These are phyloP conservation scores for Pichia sp. DNA, from an alignment of 1,139 yeast genomes.

Conservation along the genomic window DNA sequence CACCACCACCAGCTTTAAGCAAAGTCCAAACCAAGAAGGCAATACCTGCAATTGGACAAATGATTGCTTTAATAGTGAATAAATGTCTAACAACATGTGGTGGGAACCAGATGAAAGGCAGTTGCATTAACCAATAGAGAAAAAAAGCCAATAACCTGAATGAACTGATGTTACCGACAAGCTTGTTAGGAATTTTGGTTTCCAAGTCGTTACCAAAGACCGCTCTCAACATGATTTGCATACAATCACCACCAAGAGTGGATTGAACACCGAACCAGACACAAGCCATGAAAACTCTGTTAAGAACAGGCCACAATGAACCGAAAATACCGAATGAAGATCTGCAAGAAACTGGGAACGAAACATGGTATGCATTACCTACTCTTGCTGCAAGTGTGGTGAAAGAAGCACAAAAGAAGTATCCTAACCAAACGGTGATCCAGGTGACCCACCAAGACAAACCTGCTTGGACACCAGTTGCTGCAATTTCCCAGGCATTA, in stretches of 20 bases:
- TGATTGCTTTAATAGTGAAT: slow-evolving; percentile 31
- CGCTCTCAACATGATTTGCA: slow-evolving; percentile 27
- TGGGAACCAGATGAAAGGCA: slow-evolving; percentile 27
- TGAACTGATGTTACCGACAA: slow-evolving; percentile 34
- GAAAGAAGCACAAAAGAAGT: slow-evolving; percentile 13
- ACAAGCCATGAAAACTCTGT: slow-evolving; percentile 33
- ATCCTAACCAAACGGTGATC: slow-evolving; percentile 15
- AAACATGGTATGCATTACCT: slow-evolving; percentile 18
- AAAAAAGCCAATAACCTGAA: slow-evolving; percentile 35
- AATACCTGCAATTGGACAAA: slow-evolving; percentile 35
- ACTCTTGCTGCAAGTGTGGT: slow-evolving; percentile 16
- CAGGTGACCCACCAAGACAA: slow-evolving; percentile 16
- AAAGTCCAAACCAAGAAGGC: slow-evolving; percentile 28
- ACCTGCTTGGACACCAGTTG: slow-evolving; percentile 15
- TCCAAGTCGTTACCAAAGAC: slow-evolving; percentile 15
- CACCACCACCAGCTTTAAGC: slow-evolving; percentile 32
- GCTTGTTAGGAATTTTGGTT: slow-evolving; percentile 22
- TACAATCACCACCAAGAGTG: slow-evolving; percentile 22
- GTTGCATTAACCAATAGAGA: slow-evolving; percentile 32
- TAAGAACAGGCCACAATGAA: slow-evolving; percentile 32
- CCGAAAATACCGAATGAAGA: slow-evolving; percentile 23
- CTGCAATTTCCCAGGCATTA: slow-evolving; percentile 29
- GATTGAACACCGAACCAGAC: slow-evolving; percentile 31
- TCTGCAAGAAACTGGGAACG: slow-evolving; percentile 18
- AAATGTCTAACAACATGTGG: slow-evolving; percentile 29